Base-by-base conservation (phyloP, 257 asterid genomes). In the Solanum dulcamara region DNA sequence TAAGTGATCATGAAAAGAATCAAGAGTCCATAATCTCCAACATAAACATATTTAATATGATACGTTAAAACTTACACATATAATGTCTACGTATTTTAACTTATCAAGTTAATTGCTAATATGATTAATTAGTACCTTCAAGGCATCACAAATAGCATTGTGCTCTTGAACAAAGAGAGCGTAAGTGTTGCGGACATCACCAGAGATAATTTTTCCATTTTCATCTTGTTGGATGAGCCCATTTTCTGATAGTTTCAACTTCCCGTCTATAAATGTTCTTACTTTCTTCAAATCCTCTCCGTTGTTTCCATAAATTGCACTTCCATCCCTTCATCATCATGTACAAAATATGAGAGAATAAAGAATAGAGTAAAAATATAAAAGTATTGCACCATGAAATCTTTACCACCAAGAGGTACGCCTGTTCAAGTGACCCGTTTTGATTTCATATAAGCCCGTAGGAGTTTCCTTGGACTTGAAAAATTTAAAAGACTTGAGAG, bases 341-440 rank as follows among this genome's bases (percentile, higher is more conserved):
- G 2, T 22, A 51, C 59, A 51, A 46, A 46, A 46, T 46, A 46
- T 18, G 4, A 13, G 18, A 46, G 2, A 13, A 48, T 1, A 46
- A 3, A 53, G 22, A 53, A 55, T 7, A 18, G 18, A 46, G 32
- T 1, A 59, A n/a, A 59, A 10, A 59, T n/a, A 1, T 59, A 59
- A 59, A 59, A 13, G 4, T 48, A 59, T 59, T 59, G 67, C 32
- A n/a, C 6, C 26, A 26, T 11, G 37, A 64, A 28, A 28, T 57
- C 88, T 86, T 48, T 89, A 93, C 97, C 97, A 93, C 96, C 96
- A 91, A 0, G 95, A 88, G 1, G 96, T 92, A 40, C 97, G 91
- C 28, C 84, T 89, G 89, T 93, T 93, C 62, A 90, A 28, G 82
- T 81, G 83, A 14, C 94, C 96, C 2, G 83, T 86, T 46, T 87